Conservation (phyloP, 768 basidiomycete genomes). For the Tylopilus vinaceipallidus region DNA sequence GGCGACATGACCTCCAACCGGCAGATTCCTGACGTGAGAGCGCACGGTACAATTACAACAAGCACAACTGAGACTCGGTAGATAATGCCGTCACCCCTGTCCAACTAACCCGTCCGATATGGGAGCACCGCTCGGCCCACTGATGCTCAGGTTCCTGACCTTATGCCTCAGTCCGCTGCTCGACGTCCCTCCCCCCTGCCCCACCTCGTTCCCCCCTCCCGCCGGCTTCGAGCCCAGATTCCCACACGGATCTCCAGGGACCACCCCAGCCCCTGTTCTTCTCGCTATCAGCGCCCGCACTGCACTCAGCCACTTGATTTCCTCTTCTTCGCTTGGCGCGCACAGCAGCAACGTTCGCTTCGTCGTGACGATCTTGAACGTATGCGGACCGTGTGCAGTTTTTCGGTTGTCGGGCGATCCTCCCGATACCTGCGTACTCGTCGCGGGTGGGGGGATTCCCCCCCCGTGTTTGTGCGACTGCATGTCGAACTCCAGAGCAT, state of each 20-base stretch:
- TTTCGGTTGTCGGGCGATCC: conserved; percentile 40
- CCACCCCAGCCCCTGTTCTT: conserved; percentile 49
- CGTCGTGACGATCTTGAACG: conserved; percentile 96
- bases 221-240: conserved; percentile 14
- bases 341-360: conserved; percentile 87
- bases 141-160: conserved; percentile 47
- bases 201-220: conserved; percentile 13
- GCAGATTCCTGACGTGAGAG: conserved; percentile 21
- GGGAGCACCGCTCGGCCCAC: conserved; percentile 30
- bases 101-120: conserved; percentile 23
- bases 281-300: conserved; percentile 87
- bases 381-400: conserved; percentile 49
- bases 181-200: conserved; percentile 25
- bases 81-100: conserved; percentile 21
- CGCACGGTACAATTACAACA: conserved; percentile 16
- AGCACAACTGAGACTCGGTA: conserved; percentile 3
- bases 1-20: conserved; percentile 6
- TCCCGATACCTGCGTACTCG: conserved; percentile 35
- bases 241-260: conserved; percentile 44
- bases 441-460: conserved; percentile 31
- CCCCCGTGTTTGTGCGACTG: conserved; percentile 48
- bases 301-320: conserved; percentile 97
- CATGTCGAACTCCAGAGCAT: conserved; percentile 86
- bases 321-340: conserved; percentile 95
- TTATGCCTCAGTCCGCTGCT: conserved; percentile 43